Evolutionary conservation across 2,329 filamentous ascomycete species (phyloP).

Genomic region (Proliferodiscus dingleyae): DNA sequence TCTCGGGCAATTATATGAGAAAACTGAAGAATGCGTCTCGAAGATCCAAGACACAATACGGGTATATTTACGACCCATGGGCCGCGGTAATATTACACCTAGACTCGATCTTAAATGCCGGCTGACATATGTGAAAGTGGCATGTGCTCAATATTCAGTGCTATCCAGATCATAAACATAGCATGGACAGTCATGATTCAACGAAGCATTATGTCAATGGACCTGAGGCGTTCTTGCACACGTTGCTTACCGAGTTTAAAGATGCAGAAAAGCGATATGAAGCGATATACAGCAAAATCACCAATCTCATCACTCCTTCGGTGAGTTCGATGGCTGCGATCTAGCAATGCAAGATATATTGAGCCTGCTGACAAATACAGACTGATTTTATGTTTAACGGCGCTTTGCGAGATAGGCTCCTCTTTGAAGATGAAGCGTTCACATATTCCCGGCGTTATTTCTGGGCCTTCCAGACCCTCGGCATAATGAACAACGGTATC

Average conservation of each 20-base stretch:
- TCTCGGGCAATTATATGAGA: conserved; percentile 47
- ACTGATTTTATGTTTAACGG: conserved; percentile 55
- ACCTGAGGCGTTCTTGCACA: conserved; percentile 55
- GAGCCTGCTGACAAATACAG: conserved; percentile 19
- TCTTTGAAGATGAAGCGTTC: conserved; percentile 57
- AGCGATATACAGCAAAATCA: conserved; percentile 52
- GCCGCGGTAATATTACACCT: conserved; percentile 34
- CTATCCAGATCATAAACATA: conserved; percentile 54
- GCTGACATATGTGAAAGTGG: conserved; percentile 34
- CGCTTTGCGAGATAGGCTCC: conserved; percentile 49
- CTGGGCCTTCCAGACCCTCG: conserved; percentile 57
- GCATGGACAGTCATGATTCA: conserved; percentile 50
- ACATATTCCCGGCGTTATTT: conserved; percentile 59
- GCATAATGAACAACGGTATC: conserved; percentile 55
- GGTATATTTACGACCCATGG: conserved; percentile 53
- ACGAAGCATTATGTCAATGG: conserved; percentile 54
- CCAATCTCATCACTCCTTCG: conserved; percentile 54
- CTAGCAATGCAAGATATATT: background rate
- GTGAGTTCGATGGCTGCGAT: conserved; percentile 28
- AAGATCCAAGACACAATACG: conserved; percentile 43
- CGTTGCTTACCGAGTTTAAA: conserved; percentile 53
- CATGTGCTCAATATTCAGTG: conserved; percentile 55
- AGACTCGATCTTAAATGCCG: background rate
- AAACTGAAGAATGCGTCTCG: conserved; percentile 46
- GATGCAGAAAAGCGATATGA: conserved; percentile 56